Percentiles rank a stretch among this genome's conserved stretches.
phyloP scores from a whole-genome alignment of 345 rosid genomes.

The Eucalyptus grandis region DNA sequence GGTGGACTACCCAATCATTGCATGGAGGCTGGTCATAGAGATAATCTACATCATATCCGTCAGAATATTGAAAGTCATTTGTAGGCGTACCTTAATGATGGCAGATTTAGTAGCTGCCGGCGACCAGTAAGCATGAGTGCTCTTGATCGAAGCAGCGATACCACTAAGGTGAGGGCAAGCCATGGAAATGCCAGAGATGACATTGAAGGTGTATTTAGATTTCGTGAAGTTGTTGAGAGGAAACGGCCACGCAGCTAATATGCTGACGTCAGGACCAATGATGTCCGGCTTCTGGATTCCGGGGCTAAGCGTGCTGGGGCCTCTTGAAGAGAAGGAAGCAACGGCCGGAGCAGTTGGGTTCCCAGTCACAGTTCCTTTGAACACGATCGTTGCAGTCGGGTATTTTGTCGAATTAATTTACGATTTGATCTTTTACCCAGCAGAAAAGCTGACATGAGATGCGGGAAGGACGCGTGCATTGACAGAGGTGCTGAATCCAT shows the following conservation, averaged over 20 bases:
- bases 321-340: constrained; percentile 33
- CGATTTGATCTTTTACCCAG: constrained; percentile 10
- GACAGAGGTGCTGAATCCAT: constrained; percentile 17
- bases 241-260: constrained; percentile 44
- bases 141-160: constrained; percentile 21
- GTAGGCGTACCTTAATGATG: neutral
- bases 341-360: constrained; percentile 18
- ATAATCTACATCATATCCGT: no score
- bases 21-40: no score
- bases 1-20: no score
- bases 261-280: constrained; percentile 32
- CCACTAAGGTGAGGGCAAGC: constrained; percentile 52
- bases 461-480: constrained; percentile 35
- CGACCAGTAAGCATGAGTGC: constrained; percentile 30
- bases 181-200: constrained; percentile 45
- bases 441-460: constrained; percentile 16
- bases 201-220: constrained; percentile 18
- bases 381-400: constrained; percentile 20
- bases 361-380: constrained; percentile 20
- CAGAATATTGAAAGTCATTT: no score
- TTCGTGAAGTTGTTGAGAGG: constrained; percentile 15
- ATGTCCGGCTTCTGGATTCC: constrained; percentile 35
- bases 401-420: constrained; percentile 16
- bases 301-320: constrained; percentile 13
- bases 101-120: constrained; percentile 46